Base-by-base conservation (phyloP, 2,329 filamentous ascomycete genomes). In the Alternaria arborescens region DNA sequence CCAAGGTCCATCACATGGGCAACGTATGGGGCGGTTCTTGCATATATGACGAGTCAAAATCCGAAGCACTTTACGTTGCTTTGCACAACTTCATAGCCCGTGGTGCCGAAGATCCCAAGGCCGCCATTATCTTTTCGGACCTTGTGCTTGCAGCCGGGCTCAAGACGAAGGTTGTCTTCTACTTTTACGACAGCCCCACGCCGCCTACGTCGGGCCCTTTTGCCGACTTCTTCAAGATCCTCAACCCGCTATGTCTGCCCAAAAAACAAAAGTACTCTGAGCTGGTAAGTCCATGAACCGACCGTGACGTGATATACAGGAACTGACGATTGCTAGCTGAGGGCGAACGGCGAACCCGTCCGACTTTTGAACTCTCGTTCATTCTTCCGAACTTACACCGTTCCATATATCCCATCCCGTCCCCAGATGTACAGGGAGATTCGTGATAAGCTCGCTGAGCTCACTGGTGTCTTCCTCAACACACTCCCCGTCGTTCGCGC, bases 11-110 rank as follows among this genome's bases (percentile, higher is more conserved):
- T 47, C 65, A 63, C 8, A 68, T 71, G 48, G 76, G 69, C 24
- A 56, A 78, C 48, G 72, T 81, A 20, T 82, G 78, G 77, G 80
- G 79, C 14, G 79, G 80, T 3, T 66, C 66, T 5, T 72, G 78
- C 3, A 52, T 75, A n/a, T 81, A 80, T 62, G 68, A 64, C 26
- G 58, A 46, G 4, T 61, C 44, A 8, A 62, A 78, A 26, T 66
- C 69, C 0, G 66, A 72, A 10, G 66, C 71, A 32, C 64, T 80
- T n/a, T 75, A 72, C 58, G 67, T 66, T 28, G 74, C 74, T 6
- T 62, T 79, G 16, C 77, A 80, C 60, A 62, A 74, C 16, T 79
- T 78, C 42, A 62, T 72, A 1, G 66, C 69, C 5, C 60, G 62
- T 3, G 69, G 67, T 10, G 71, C 71, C 14, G 55, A 64, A 11